Evolutionary conservation across 108 stramenopile genomes (phyloP).

Genomic region (Cyclotella cryptica): DNA sequence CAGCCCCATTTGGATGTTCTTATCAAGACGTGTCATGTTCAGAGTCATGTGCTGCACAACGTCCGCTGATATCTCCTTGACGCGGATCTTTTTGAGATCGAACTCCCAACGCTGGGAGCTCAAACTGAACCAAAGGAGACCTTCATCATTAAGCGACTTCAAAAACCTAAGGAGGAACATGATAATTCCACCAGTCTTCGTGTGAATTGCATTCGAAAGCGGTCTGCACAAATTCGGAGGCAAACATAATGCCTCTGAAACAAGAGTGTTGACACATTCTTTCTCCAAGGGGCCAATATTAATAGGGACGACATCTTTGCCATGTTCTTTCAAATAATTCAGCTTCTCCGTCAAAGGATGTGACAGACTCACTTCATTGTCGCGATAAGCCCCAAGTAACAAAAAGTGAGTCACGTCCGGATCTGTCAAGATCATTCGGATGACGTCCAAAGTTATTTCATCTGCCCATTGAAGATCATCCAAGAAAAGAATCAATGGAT

Average conservation of each 20-base stretch:
- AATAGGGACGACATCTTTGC: conserved; percentile 23
- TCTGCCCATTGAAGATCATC: conserved; percentile 50
- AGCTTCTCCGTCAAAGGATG: conserved; percentile 33
- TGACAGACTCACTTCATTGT: conserved; percentile 38
- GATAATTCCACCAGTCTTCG: conserved; percentile 40
- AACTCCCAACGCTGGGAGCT: conserved; percentile 60
- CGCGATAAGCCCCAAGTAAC: conserved; percentile 47
- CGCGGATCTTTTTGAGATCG: conserved; percentile 53
- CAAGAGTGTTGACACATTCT: conserved; percentile 36
- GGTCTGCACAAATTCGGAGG: conserved; percentile 29
- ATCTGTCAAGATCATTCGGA: conserved; percentile 47
- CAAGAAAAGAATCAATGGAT: conserved; percentile 36
- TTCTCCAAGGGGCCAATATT: conserved; percentile 42
- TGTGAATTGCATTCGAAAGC: conserved; percentile 29
- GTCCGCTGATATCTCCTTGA: conserved; percentile 33
- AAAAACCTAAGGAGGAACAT: conserved; percentile 38
- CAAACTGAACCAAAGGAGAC: conserved; percentile 57
- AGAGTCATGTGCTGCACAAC: conserved; percentile 56
- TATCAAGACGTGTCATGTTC: conserved; percentile 41
- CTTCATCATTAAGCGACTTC: conserved; percentile 61
- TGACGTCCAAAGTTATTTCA: conserved; percentile 36
- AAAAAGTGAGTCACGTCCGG: conserved; percentile 30
- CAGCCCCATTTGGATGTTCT: conserved; percentile 51
- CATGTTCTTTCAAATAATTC: conserved; percentile 25
- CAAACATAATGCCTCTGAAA: conserved; percentile 37